phyloP scores from a whole-genome alignment of 2,329 filamentous ascomycete genomes.

The Aspergillus alliaceus region DNA sequence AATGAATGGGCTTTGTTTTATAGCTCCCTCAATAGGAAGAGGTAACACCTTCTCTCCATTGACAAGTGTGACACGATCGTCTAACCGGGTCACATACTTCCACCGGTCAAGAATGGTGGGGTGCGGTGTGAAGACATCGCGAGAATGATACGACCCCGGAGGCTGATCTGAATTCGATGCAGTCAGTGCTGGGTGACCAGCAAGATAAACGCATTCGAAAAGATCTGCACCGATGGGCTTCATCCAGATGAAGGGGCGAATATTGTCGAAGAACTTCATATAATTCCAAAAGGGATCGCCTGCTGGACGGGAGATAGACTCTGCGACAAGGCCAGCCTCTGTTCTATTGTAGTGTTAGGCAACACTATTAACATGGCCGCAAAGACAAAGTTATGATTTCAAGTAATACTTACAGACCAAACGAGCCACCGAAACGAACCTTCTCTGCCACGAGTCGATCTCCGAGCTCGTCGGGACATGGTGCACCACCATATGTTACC shows the following conservation, averaged over 20 bases:
- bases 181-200: conserved; percentile 32
- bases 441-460: conserved; percentile 38
- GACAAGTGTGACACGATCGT: conserved; percentile 33
- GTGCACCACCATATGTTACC: conserved; percentile 43
- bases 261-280: conserved; percentile 39
- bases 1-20: conserved; percentile 32
- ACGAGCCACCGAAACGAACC: conserved; percentile 40
- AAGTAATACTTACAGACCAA: conserved; percentile 39
- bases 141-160: conserved; percentile 34
- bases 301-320: conserved; percentile 41
- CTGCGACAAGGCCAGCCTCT: conserved; percentile 45
- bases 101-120: conserved; percentile 29
- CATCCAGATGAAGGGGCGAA: conserved; percentile 40
- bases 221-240: conserved; percentile 29
- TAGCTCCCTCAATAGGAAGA: conserved; percentile 31
- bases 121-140: conserved; percentile 34
- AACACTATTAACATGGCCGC: not conserved
- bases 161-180: conserved; percentile 33
- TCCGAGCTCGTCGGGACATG: conserved; percentile 45
- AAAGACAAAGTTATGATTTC: not conserved
- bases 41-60: conserved; percentile 38
- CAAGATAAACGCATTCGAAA: conserved; percentile 33
- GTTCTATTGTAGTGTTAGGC: conserved; percentile 32
- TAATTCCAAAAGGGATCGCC: conserved; percentile 46
- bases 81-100: conserved; percentile 34